These are phyloP conservation scores for Dothiorella sarmentorum DNA, from an alignment of 2,329 filamentous ascomycete species.

Conservation along the genomic window DNA sequence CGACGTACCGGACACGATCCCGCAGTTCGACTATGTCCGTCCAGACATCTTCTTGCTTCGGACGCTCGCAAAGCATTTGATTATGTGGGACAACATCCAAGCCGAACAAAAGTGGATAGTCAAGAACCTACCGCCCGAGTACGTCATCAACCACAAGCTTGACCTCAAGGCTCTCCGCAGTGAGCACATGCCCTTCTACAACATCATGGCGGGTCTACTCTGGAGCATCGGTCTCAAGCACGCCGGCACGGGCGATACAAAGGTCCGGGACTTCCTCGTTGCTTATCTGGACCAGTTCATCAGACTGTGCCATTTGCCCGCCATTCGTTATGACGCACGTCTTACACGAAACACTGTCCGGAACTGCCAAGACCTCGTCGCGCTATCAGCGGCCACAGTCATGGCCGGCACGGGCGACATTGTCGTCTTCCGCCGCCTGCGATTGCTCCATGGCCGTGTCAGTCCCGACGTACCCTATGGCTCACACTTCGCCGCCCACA, in stretches of 20 bases:
- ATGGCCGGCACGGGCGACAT: constrained; percentile 97
- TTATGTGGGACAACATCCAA: constrained; percentile 84
- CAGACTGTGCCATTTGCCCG: constrained; percentile 65
- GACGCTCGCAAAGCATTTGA: constrained; percentile 83
- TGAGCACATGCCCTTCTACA: constrained; percentile 86
- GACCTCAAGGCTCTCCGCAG: constrained; percentile 64
- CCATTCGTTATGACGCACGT: constrained; percentile 73
- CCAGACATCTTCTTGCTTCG: constrained; percentile 89
- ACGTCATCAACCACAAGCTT: constrained; percentile 61
- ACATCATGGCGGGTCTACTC: constrained; percentile 84
- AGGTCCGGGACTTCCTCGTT: constrained; percentile 77
- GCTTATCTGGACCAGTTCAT: constrained; percentile 85
- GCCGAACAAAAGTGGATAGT: constrained; percentile 73
- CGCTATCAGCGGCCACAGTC: constrained; percentile 76
- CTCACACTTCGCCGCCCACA: constrained; percentile 86
- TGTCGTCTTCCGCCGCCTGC: constrained; percentile 75
- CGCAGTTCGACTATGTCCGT: constrained; percentile 93
- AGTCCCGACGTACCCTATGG: constrained; percentile 85
- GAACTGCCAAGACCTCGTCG: constrained; percentile 87
- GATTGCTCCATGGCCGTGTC: constrained; percentile 81
- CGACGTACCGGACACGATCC: constrained; percentile 81
- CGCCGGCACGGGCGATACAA: constrained; percentile 51
- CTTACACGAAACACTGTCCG: constrained; percentile 77
- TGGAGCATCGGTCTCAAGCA: constrained; percentile 57
- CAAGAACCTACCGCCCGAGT: constrained; percentile 67